Base-by-base conservation (phyloP, 176 grass and related monocot genomes). In the Carex cristatella region DNA sequence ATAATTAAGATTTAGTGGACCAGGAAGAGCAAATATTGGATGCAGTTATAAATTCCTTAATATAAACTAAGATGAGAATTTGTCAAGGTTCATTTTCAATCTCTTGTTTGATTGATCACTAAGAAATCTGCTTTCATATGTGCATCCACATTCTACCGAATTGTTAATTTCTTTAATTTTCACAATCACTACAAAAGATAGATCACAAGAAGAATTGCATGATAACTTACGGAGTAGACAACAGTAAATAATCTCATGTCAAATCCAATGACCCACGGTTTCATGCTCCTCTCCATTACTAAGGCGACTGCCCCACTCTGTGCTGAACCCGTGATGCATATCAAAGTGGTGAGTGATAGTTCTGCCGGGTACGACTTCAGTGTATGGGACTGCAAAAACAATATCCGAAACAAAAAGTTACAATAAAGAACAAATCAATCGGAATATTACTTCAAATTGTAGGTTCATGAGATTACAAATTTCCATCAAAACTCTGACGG, bases 181-280 rank as follows among this genome's bases (percentile, higher is more conserved):
- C 53, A 56, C 27, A 79, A 79, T 58, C 13, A 79, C 27, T 57
- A 58, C 13, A 58, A 35, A 32, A 79, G 38, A 79, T 57, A 58
- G 27, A 35, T 79, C 27, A 35, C 13, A 58, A 33, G 74, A 79
- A 79, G 11, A 54, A 53, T 35, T 58, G 53, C 53, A 35, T 57
- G 10, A 78, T 13, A 79, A 44, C 90, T 89, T 91, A 94, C 94
- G 4, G 94, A 92, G 84, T 97, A 97, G 27, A 91, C 72, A 28
- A 90, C 94, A 0, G 94, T 91, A 66, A 97, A 79, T 61, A 97
- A 85, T 84, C 90, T 89, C 87, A 92, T 91, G 84, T 94, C 94
- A 40, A 97, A 91, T 9, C 90, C 89, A 9, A 97, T 88, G 27
- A 86, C 12, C 94, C 94, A 97, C 14, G 92, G 90, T 86, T 92